phyloP scores from a whole-genome alignment of 441 rosid species.

The Pelargonium citronellum region DNA sequence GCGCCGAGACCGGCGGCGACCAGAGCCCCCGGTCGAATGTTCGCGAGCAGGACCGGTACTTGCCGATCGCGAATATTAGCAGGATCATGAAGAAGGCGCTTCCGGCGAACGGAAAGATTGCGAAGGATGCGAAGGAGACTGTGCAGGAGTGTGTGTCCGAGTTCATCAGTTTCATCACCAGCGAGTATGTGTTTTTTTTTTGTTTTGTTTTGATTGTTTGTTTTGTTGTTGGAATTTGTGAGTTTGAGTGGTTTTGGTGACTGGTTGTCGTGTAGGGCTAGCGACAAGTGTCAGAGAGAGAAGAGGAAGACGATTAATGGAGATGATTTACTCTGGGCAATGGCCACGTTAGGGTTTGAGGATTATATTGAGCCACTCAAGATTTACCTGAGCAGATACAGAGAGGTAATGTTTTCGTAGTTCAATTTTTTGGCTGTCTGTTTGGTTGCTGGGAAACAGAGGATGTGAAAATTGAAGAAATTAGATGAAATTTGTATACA shows the following conservation, averaged over 20 bases:
- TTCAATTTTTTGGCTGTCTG: not conserved
- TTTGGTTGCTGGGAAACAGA: not conserved
- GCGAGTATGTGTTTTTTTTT: slow-evolving; percentile 56
- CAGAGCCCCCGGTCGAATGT: slow-evolving; percentile 68
- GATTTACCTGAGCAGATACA: slow-evolving; percentile 64
- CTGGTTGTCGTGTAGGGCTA: slow-evolving; percentile 53
- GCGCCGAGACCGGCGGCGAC: slow-evolving; percentile 71
- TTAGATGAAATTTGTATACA: not conserved
- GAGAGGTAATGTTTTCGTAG: slow-evolving; percentile 52
- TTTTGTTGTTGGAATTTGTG: not conserved
- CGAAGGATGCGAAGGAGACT: slow-evolving; percentile 87
- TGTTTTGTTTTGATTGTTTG: not conserved
- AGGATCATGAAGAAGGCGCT: slow-evolving; percentile 94
- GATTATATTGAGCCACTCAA: slow-evolving; percentile 92
- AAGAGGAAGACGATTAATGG: slow-evolving; percentile 96
- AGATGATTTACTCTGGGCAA: slow-evolving; percentile 95
- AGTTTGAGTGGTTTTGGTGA: not conserved
- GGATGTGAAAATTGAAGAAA: not conserved
- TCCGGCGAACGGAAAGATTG: slow-evolving; percentile 90
- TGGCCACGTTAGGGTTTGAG: slow-evolving; percentile 97
- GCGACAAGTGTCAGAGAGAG: slow-evolving; percentile 97
- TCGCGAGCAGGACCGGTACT: slow-evolving; percentile 81
- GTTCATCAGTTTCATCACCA: slow-evolving; percentile 93
- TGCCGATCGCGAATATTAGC: slow-evolving; percentile 88
- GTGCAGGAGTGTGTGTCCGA: slow-evolving; percentile 95